These are phyloP conservation scores for Reticulascus tulasneorum DNA, from an alignment of 2,329 filamentous ascomycete species.

Conservation along the genomic window DNA sequence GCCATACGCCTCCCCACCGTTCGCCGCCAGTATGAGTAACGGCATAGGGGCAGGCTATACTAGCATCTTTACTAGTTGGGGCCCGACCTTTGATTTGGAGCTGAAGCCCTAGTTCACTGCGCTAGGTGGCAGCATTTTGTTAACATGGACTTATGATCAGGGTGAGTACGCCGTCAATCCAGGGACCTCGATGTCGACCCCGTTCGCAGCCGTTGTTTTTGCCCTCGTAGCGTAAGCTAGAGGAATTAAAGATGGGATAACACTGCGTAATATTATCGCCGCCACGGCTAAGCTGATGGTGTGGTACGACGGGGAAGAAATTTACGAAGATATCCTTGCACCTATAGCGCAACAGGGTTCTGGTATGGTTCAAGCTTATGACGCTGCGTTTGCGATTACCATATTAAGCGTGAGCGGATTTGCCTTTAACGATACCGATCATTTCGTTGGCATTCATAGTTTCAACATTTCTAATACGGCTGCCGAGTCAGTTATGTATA, in stretches of 20 bases:
- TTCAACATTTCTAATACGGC: slow-evolving; percentile 38
- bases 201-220: slow-evolving; percentile 38
- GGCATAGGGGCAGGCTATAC: slow-evolving; percentile 28
- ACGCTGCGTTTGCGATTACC: slow-evolving; percentile 33
- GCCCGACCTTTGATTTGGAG: slow-evolving; percentile 41
- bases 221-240: slow-evolving; percentile 26
- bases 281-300: slow-evolving; percentile 24
- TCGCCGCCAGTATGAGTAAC: slow-evolving; percentile 14
- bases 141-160: slow-evolving; percentile 40
- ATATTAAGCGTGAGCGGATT: slow-evolving; percentile 32
- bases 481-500: slow-evolving; percentile 28
- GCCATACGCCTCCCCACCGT: slow-evolving; percentile 6
- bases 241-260: slow-evolving; percentile 20
- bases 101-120: slow-evolving; percentile 45
- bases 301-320: slow-evolving; percentile 24
- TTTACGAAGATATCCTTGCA: slow-evolving; percentile 11
- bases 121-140: slow-evolving; percentile 47
- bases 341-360: slow-evolving; percentile 39
- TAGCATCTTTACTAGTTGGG: slow-evolving; percentile 38
- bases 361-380: slow-evolving; percentile 37
- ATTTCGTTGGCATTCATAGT: slow-evolving; percentile 28
- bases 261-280: slow-evolving; percentile 22
- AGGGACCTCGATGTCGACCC: slow-evolving; percentile 52
- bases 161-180: slow-evolving; percentile 44
- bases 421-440: slow-evolving; percentile 40